Percentiles rank a stretch among this genome's conserved stretches.
phyloP scores from a whole-genome alignment of 441 rosid species.

The Bocquillonia castaneifolia region DNA sequence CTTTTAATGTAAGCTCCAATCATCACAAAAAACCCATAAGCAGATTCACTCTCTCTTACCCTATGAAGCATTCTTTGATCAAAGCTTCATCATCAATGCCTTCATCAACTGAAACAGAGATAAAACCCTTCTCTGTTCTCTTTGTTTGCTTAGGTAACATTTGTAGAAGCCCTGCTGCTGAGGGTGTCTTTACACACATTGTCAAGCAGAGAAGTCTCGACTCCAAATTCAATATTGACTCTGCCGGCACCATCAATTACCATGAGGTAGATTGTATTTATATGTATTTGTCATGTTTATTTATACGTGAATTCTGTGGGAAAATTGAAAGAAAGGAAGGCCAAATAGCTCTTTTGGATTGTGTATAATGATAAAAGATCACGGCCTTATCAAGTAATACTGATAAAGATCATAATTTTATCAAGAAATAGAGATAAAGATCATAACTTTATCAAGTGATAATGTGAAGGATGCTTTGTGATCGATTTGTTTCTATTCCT shows the following conservation, averaged over 20 bases:
- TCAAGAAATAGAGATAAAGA: too few species aligned
- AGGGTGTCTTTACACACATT: conserved; percentile 78
- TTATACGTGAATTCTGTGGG: neutral
- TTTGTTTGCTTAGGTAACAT: conserved; percentile 89
- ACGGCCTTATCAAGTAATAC: neutral
- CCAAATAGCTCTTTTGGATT: neutral
- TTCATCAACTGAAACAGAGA: conserved; percentile 30
- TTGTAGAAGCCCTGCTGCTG: conserved; percentile 95
- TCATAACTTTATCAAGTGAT: neutral
- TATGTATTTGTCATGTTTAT: neutral
- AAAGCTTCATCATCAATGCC: conserved; percentile 42
- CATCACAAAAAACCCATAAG: conserved; percentile 10
- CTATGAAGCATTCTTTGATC: conserved; percentile 19
- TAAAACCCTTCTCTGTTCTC: conserved; percentile 67
- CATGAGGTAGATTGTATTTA: conserved; percentile 69
- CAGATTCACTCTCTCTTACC: conserved; percentile 16
- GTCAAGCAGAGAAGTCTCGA: conserved; percentile 66
- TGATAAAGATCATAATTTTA: neutral
- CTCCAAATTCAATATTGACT: conserved; percentile 68
- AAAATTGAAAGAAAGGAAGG: neutral
- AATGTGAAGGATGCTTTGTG: conserved; percentile 6
- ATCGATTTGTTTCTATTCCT: neutral
- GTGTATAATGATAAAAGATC: neutral
- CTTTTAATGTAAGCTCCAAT: conserved; percentile 2
- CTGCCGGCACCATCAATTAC: conserved; percentile 80